Evolutionary conservation across 805 yeast genomes (phyloP), one percentile per base, ranked within the genome.

Genomic region (Kazachstania africana): DNA sequence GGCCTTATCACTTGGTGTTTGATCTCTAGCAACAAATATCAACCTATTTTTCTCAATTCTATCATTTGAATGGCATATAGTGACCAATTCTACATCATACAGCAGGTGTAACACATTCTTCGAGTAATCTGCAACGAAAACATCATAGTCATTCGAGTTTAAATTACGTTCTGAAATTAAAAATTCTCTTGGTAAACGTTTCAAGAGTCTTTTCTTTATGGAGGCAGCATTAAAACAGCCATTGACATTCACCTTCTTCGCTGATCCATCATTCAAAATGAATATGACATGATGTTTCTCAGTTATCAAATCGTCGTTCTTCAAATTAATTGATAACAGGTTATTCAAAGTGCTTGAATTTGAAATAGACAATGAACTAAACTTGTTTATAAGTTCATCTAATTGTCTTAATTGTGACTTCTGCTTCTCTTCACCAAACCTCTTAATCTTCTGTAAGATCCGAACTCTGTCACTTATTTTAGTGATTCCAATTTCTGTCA

Each of bases 391-490:
- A 18, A 50, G 29, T 4, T 43, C 51, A 12, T 38, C 37, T 23
- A 46, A 34, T 27, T 44, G 44, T 2, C 36, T 35, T 12, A 28
- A 16, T 10, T 36, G 31, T 8, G 35, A 26, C 16, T 37, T 32
- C 15, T 34, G 22, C 27, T 18, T 32, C 34, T 36, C 35, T 29
- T 57, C 73, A 44, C 26, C 60, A 52, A 48, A 17, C 15, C 31
- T 27, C 19, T 67, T 60, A 3, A 81, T 63, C 14, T 78, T 75
- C 12, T 71, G 60, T 44, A 77, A 72, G 8, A 88, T 55, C 18
- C 78, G 62, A 14, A 88, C 62, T 17, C 95, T 61, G 52, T 91
- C 97, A 1, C 97, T 96, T 12, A 88, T 70, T 40, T 72, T 78
- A n/a, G 45, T 39, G 8, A 88, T 55, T 0, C 95, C 94, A 8